Evolutionary conservation across 176 grass and related monocot species (phyloP).

Genomic region (Bonia amplexicaulis): DNA sequence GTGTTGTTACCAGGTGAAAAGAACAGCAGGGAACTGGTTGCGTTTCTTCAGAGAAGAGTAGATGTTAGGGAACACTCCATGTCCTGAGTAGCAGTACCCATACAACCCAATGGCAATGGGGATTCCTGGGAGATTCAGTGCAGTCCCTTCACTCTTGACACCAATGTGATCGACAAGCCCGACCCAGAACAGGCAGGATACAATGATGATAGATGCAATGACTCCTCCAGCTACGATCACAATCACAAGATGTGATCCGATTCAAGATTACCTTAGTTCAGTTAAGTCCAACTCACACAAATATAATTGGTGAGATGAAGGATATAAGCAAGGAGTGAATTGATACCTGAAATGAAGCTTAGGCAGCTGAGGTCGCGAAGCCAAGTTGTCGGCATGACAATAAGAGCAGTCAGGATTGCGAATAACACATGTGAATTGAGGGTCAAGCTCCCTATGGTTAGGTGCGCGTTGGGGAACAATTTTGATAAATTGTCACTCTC

Average conservation of each 20-base stretch:
- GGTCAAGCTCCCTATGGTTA: conserved; percentile 30
- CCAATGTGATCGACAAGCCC: conserved; percentile 61
- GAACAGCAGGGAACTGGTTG: conserved; percentile 40
- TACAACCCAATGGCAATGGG: conserved; percentile 81
- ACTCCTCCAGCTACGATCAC: neutral
- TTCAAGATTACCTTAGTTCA: no score
- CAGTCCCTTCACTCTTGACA: conserved; percentile 33
- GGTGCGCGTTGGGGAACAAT: conserved; percentile 54
- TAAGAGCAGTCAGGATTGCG: conserved; percentile 44
- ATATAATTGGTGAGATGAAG: neutral
- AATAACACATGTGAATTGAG: conserved; percentile 48
- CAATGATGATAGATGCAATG: neutral
- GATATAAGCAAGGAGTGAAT: neutral
- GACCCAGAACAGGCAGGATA: conserved; percentile 58
- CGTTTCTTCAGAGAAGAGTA: conserved; percentile 78
- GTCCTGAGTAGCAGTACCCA: conserved; percentile 87
- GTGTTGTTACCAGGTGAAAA: conserved; percentile 44
- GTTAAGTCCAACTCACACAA: neutral
- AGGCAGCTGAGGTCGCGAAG: conserved; percentile 55
- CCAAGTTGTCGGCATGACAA: conserved; percentile 71
- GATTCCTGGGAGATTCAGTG: conserved; percentile 48
- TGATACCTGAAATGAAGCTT: conserved; percentile 64
- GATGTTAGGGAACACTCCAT: conserved; percentile 96
- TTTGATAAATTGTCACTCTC: conserved; percentile 65
- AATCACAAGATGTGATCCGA: neutral